A percentile compares a stretch with the other conserved stretches of the same genome.
phyloP scores from a whole-genome alignment of 768 basidiomycete species.

The Scleroderma bovista region DNA sequence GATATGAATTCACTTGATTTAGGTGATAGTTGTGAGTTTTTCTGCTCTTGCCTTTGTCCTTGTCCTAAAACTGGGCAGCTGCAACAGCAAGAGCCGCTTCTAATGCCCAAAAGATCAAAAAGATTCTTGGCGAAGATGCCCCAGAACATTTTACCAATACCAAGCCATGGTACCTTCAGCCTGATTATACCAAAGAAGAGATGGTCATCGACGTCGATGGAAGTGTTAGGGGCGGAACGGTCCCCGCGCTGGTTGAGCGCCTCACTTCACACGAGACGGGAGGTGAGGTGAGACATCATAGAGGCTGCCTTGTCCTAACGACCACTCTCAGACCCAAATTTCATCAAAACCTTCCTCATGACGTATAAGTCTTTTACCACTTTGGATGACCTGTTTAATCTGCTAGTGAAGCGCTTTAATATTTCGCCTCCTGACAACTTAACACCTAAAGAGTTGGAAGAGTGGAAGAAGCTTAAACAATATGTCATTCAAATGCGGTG shows the following conservation, averaged over 20 bases:
- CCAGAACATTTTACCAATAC: conserved; percentile 42
- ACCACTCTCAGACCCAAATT: conserved; percentile 55
- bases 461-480: conserved; percentile 86
- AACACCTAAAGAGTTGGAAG: conserved; percentile 51
- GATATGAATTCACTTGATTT: conserved; percentile 14
- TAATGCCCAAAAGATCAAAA: conserved; percentile 52
- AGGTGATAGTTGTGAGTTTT: conserved; percentile 22
- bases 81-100: conserved; percentile 19
- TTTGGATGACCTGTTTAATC: conserved; percentile 74
- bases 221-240: conserved; percentile 79
- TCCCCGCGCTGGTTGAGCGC: conserved; percentile 80
- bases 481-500: conserved; percentile 84
- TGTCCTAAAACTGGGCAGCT: conserved; percentile 12
- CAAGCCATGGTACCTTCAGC: conserved; percentile 81
- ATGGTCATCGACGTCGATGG: conserved; percentile 84
- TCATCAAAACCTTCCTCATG: conserved; percentile 87
- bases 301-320: not conserved
- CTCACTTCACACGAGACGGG: conserved; percentile 87
- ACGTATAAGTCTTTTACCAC: conserved; percentile 94
- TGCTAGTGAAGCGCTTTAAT: conserved; percentile 74
- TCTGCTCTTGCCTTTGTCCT: not conserved
- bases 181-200: conserved; percentile 73
- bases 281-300: conserved; percentile 44
- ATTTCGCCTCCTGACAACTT: conserved; percentile 71
- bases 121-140: conserved; percentile 59